These are phyloP conservation scores for Lichtheimia ornata DNA, from an alignment of 371 early-diverging fungal species.

Conservation along the genomic window DNA sequence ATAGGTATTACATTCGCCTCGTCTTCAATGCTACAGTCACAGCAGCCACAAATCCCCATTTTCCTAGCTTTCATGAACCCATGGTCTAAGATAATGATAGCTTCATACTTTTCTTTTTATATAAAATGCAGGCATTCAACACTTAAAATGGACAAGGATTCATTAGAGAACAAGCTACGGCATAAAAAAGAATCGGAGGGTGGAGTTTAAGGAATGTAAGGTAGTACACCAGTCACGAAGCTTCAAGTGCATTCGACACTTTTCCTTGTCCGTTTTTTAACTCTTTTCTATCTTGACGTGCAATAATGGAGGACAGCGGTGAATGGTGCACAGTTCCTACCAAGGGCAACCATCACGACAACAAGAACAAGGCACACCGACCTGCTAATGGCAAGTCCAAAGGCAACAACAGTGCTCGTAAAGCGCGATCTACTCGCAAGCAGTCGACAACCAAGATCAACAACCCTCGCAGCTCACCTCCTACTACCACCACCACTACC, in stretches of 20 bases:
- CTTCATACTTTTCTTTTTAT: no score
- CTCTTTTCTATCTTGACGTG: neutral
- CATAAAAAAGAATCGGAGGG: no score
- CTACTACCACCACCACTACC: neutral
- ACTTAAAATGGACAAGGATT: no score
- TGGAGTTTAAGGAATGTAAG: no score
- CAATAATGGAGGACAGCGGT: conserved; percentile 10
- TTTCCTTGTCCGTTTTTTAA: neutral
- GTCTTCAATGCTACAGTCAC: no score
- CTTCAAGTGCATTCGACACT: neutral
- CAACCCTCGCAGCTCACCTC: neutral
- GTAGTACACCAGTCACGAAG: no score
- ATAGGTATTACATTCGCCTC: no score
- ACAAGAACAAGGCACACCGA: neutral
- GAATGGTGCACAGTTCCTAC: conserved; percentile 18
- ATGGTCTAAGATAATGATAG: no score
- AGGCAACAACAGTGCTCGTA: neutral
- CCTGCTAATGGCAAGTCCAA: neutral
- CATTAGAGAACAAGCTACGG: no score
- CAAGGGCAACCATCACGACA: conserved; percentile 6
- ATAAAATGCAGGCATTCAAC: no score
- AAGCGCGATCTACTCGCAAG: neutral
- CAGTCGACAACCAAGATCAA: conserved; percentile 1
- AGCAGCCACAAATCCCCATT: no score
- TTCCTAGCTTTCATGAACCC: no score